Percentiles rank a stretch among this genome's conserved stretches.
Conservation (phyloP, 176 grass and related monocot species). For the Musa schizocarpa region DNA sequence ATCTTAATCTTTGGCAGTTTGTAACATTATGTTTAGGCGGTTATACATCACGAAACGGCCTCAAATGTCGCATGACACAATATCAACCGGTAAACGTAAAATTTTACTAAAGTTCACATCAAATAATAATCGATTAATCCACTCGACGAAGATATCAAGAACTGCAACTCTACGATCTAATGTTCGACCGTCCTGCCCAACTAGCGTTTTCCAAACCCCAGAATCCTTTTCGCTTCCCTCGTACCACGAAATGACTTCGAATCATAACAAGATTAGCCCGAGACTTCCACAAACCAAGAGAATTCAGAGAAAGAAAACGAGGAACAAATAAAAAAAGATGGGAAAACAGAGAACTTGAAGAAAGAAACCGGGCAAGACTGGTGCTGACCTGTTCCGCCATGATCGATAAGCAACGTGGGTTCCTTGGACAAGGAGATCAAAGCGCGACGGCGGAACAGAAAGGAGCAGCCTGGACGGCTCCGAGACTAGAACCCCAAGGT, state of each 20-base stretch:
- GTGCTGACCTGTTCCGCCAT: slow-evolving; percentile 3
- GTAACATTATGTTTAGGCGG: too few relatives aligned
- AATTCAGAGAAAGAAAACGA: too few relatives aligned
- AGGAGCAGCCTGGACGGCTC: background rate
- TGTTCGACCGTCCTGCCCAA: too few relatives aligned
- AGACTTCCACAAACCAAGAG: too few relatives aligned
- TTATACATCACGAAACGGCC: background rate
- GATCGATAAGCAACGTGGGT: background rate
- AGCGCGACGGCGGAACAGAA: background rate
- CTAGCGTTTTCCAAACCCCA: background rate
- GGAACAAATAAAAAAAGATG: background rate
- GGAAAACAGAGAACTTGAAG: background rate
- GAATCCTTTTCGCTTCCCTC: background rate
- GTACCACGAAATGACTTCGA: too few relatives aligned
- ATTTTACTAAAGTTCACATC: background rate
- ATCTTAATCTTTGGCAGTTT: too few relatives aligned
- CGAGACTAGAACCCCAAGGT: background rate
- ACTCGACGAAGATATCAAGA: background rate
- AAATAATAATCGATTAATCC: background rate
- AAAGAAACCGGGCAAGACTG: background rate
- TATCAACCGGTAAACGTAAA: background rate
- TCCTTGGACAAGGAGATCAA: too few relatives aligned
- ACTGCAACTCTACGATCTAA: background rate
- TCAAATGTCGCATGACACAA: background rate
- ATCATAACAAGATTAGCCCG: too few relatives aligned